These are phyloP conservation scores for Ochromonas danica DNA, from an alignment of 108 stramenopile genomes.

Conservation along the genomic window DNA sequence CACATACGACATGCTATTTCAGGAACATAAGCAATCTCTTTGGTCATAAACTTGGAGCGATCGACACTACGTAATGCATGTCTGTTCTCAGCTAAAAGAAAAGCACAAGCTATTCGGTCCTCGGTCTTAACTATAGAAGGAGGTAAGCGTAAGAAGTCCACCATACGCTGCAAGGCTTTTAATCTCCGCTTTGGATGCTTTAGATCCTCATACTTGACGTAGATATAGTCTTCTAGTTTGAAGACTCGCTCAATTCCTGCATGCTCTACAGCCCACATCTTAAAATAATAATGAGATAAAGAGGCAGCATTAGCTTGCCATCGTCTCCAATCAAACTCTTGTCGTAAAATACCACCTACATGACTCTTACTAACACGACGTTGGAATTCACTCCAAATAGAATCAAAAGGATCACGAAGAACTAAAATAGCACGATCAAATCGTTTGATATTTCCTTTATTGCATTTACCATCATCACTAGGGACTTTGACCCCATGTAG, in stretches of 20 bases:
- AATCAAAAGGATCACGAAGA: constrained; percentile 27
- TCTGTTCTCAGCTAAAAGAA: constrained; percentile 15
- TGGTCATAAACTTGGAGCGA: neutral
- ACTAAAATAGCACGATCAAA: constrained; percentile 26
- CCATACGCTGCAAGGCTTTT: neutral
- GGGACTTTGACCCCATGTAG: neutral
- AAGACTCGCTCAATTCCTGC: neutral
- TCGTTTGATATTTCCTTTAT: neutral
- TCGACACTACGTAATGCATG: neutral
- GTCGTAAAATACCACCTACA: neutral
- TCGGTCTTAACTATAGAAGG: neutral
- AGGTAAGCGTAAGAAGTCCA: neutral
- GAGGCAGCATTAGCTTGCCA: constrained; percentile 29
- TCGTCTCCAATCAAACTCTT: constrained; percentile 3
- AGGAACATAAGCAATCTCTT: neutral
- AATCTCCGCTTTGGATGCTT: neutral
- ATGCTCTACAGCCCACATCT: constrained; percentile 18
- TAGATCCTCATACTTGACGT: constrained; percentile 22
- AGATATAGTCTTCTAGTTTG: neutral
- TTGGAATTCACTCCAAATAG: constrained; percentile 33
- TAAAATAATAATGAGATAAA: constrained; percentile 8
- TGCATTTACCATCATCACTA: neutral
- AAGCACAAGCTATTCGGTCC: constrained; percentile 23
- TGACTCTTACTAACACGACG: constrained; percentile 8
- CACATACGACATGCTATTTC: constrained; percentile 27